Evolutionary conservation across 2,329 filamentous ascomycete species (phyloP).

Genomic region (Cladosporium cucumerinum): DNA sequence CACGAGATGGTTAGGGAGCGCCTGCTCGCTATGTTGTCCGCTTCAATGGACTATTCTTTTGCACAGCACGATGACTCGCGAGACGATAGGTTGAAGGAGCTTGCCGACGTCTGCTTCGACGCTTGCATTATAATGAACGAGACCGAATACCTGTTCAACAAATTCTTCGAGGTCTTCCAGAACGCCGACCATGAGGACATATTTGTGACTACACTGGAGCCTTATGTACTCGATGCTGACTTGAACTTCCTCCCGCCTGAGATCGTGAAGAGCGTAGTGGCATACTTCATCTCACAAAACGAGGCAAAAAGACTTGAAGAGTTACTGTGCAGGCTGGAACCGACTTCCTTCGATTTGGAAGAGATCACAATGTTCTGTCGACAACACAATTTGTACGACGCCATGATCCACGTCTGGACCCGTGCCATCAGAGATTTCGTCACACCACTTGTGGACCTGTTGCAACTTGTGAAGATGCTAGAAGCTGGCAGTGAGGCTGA

Average conservation of each 20-base stretch:
- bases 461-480: conserved; percentile 58
- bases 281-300: conserved; percentile 72
- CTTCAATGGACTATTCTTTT: conserved; percentile 87
- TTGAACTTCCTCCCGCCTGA: conserved; percentile 74
- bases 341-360: conserved; percentile 86
- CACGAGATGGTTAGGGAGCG: conserved; percentile 84
- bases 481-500: conserved; percentile 58
- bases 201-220: conserved; percentile 85
- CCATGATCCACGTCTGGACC: conserved; percentile 95
- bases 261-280: conserved; percentile 81
- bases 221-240: conserved; percentile 76
- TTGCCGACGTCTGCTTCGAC: conserved; percentile 78
- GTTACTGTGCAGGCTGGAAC: conserved; percentile 90
- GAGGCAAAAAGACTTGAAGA: conserved; percentile 81
- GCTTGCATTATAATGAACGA: conserved; percentile 78
- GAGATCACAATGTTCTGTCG: conserved; percentile 89
- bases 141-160: conserved; percentile 81
- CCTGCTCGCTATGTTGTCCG: conserved; percentile 86
- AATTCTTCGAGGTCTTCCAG: conserved; percentile 86
- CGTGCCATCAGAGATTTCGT: conserved; percentile 84
- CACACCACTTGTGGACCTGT: conserved; percentile 80
- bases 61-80: conserved; percentile 53
- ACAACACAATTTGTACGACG: conserved; percentile 88
- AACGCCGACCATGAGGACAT: conserved; percentile 68
- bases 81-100: conserved; percentile 64